Evolutionary conservation across 1,284 basidiomycete genomes (phyloP).

Genomic region (Coriolopsis trogii): DNA sequence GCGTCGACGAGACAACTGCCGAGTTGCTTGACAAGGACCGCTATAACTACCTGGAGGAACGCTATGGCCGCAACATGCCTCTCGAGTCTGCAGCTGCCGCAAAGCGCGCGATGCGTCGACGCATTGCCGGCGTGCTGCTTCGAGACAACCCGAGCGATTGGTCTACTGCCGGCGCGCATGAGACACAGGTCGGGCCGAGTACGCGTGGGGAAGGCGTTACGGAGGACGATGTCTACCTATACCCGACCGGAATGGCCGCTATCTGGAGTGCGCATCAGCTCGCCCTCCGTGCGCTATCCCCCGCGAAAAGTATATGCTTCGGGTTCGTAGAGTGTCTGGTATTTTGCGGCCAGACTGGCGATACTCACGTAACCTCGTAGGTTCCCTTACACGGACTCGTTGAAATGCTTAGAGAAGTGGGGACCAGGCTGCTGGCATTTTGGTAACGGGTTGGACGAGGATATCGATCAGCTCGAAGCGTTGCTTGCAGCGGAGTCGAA

Average conservation of each 20-base stretch:
- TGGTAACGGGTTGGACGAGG: slow-evolving; percentile 78
- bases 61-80: slow-evolving; percentile 93
- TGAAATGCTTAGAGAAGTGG: slow-evolving; percentile 97
- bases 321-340: too few relatives aligned
- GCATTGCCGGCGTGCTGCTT: slow-evolving; percentile 88
- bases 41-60: slow-evolving; percentile 81
- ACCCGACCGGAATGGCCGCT: slow-evolving; percentile 88
- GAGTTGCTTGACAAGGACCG: slow-evolving; percentile 54
- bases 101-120: slow-evolving; percentile 83
- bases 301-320: slow-evolving; percentile 89
- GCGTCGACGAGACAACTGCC: slow-evolving; percentile 14
- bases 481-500: slow-evolving; percentile 56
- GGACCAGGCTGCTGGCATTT: slow-evolving; percentile 94
- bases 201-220: slow-evolving; percentile 63
- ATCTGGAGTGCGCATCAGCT: slow-evolving; percentile 92
- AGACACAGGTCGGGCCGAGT: slow-evolving; percentile 56
- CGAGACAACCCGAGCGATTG: slow-evolving; percentile 51
- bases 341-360: not conserved
- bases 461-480: slow-evolving; percentile 75
- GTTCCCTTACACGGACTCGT: slow-evolving; percentile 97
- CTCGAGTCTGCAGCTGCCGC: slow-evolving; percentile 73
- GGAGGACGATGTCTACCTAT: slow-evolving; percentile 90
- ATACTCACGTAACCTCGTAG: slow-evolving; percentile 45
- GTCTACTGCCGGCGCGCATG: slow-evolving; percentile 49
- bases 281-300: slow-evolving; percentile 51